Percentiles rank a stretch among this genome's conserved stretches.
These are phyloP conservation scores for Pseudocercospora eumusae DNA, from an alignment of 2,329 filamentous ascomycete species.

Conservation along the genomic window DNA sequence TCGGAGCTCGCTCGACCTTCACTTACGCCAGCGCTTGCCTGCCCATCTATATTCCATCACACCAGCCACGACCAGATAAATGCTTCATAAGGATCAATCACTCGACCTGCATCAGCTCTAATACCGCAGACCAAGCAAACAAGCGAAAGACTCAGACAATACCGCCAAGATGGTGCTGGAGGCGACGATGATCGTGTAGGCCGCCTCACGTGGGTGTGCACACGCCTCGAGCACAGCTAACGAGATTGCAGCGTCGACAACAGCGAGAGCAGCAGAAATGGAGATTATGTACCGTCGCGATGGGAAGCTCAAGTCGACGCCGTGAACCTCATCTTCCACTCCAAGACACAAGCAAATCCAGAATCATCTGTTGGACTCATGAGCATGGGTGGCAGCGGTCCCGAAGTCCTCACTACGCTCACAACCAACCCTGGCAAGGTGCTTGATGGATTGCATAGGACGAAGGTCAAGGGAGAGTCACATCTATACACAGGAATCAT, in stretches of 20 bases:
- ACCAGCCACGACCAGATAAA: neutral
- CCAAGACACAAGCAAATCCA: conserved; percentile 91
- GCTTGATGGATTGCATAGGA: conserved; percentile 85
- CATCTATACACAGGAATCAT: conserved; percentile 94
- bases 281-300: conserved; percentile 85
- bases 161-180: conserved; percentile 87
- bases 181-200: conserved; percentile 92
- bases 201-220: conserved; percentile 19
- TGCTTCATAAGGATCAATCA: neutral
- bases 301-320: conserved; percentile 97
- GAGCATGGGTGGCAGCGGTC: conserved; percentile 94
- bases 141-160: neutral
- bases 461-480: conserved; percentile 85
- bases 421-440: conserved; percentile 97
- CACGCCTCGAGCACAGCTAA: conserved; percentile 27
- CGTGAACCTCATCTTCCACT: conserved; percentile 91
- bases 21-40: neutral
- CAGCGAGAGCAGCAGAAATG: conserved; percentile 97
- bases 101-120: neutral
- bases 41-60: neutral
- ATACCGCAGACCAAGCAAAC: neutral
- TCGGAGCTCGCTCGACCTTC: neutral
- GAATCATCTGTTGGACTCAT: conserved; percentile 97
- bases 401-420: conserved; percentile 92
- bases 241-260: conserved; percentile 74